phyloP scores from a whole-genome alignment of 2,329 filamentous ascomycete species.

The Teratosphaeria zuluensis region DNA sequence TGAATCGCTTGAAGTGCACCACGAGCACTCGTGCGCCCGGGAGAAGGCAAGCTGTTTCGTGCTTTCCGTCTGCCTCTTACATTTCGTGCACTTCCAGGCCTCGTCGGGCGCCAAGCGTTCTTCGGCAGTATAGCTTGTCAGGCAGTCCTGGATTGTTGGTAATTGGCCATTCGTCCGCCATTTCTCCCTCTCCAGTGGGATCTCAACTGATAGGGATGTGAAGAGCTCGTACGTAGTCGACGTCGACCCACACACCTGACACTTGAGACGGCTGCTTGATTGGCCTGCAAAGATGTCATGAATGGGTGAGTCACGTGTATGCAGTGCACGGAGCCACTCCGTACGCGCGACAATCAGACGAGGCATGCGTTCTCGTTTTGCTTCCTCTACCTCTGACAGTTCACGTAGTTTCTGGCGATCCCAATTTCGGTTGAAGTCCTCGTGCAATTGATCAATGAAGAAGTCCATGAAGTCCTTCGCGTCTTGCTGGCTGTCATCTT shows the following conservation, averaged over 20 bases:
- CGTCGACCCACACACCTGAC: conserved; percentile 51
- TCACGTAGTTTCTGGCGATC: conserved; percentile 47
- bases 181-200: conserved; percentile 35
- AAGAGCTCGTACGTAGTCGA: conserved; percentile 62
- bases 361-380: conserved; percentile 50
- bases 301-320: conserved; percentile 64
- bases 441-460: conserved; percentile 68
- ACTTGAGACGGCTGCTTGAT: conserved; percentile 52
- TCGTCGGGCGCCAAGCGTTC: conserved; percentile 60
- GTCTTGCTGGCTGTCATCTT: conserved; percentile 56
- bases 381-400: conserved; percentile 51
- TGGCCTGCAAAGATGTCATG: conserved; percentile 71
- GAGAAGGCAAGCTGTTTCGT: conserved; percentile 65
- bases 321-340: conserved; percentile 64
- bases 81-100: conserved; percentile 64
- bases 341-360: conserved; percentile 57
- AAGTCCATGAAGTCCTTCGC: conserved; percentile 79
- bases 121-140: conserved; percentile 58
- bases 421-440: conserved; percentile 70
- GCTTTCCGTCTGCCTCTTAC: conserved; percentile 57
- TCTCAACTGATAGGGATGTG: conserved; percentile 61
- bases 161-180: not conserved
- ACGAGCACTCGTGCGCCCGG: conserved; percentile 68
- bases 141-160: conserved; percentile 50
- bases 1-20: conserved; percentile 63